These are phyloP conservation scores for Fusarium nanum DNA, from an alignment of 2,329 filamentous ascomycete genomes.

Conservation along the genomic window DNA sequence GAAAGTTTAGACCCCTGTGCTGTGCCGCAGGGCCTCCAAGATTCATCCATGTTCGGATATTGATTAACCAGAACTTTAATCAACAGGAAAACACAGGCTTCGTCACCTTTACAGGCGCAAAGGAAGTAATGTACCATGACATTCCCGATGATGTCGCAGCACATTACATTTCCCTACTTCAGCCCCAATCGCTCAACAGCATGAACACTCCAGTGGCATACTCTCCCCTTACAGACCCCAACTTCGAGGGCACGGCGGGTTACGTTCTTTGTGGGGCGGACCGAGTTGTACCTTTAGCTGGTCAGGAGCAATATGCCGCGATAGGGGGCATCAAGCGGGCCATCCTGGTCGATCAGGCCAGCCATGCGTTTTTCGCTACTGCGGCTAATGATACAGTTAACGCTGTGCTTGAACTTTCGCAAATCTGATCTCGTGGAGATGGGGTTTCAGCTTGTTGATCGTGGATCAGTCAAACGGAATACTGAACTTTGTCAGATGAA, in stretches of 20 bases:
- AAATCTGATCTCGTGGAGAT: not conserved
- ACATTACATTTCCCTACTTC: not conserved
- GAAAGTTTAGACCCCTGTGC: too few relatives aligned
- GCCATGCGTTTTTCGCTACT: slow-evolving; percentile 15
- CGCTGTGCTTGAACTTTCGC: not conserved
- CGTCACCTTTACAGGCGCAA: not conserved
- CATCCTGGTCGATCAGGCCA: slow-evolving; percentile 2
- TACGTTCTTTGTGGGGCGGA: slow-evolving; percentile 14
- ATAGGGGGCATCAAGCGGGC: not conserved
- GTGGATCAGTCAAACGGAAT: not conserved
- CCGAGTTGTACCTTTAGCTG: not conserved
- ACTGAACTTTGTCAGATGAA: too few relatives aligned
- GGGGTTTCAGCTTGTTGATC: not conserved
- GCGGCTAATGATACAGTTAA: not conserved
- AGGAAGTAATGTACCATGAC: slow-evolving; percentile 15
- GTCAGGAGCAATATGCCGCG: slow-evolving; percentile 6
- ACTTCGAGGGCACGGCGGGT: not conserved
- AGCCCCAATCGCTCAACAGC: not conserved
- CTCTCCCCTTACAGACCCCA: slow-evolving; percentile 5
- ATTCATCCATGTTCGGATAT: too few relatives aligned
- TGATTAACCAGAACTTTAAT: not conserved
- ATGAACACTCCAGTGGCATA: slow-evolving; percentile 3
- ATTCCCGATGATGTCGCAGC: not conserved
- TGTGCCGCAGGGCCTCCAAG: not conserved
- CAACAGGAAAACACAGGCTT: slow-evolving; percentile 3